Conservation (phyloP, 2,329 filamentous ascomycete species). For the Coniochaeta hoffmannii region DNA sequence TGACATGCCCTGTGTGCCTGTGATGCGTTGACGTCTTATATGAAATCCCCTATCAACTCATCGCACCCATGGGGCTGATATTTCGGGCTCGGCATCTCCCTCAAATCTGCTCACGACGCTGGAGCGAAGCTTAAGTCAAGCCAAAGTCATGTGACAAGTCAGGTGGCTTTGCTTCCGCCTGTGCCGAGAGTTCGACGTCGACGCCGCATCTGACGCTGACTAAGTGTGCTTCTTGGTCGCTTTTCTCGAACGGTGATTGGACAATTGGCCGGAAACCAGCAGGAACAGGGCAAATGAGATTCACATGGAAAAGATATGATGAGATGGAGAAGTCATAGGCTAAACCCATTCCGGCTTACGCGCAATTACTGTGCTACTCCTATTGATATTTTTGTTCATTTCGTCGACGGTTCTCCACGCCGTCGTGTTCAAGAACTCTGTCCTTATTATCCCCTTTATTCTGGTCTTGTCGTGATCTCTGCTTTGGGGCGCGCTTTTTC, state of each 20-base stretch:
- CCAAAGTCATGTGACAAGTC: not conserved
- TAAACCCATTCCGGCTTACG: constrained; percentile 11
- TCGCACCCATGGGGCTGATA: not conserved
- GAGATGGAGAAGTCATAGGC: constrained; percentile 11
- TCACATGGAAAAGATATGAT: constrained; percentile 20
- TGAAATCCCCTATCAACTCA: not conserved
- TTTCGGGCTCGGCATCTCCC: not conserved
- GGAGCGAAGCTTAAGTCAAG: not conserved
- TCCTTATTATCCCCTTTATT: constrained; percentile 9
- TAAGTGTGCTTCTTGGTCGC: not conserved
- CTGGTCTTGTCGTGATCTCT: constrained; percentile 8
- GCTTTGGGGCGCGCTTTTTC: constrained; percentile 15
- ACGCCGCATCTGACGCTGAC: not conserved
- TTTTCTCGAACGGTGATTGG: constrained; percentile 13
- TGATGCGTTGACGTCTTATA: not conserved
- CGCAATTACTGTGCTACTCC: constrained; percentile 4
- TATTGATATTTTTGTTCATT: constrained; percentile 16
- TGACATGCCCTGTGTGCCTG: not conserved
- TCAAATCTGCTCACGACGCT: not conserved
- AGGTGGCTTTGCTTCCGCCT: not conserved
- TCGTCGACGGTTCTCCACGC: not conserved
- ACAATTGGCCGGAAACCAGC: constrained; percentile 7
- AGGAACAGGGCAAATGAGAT: constrained; percentile 9
- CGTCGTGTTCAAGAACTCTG: not conserved
- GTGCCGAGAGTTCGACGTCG: not conserved